Evolutionary conservation across 2,329 filamentous ascomycete species (phyloP).

Genomic region (Thielaviopsis populi): DNA sequence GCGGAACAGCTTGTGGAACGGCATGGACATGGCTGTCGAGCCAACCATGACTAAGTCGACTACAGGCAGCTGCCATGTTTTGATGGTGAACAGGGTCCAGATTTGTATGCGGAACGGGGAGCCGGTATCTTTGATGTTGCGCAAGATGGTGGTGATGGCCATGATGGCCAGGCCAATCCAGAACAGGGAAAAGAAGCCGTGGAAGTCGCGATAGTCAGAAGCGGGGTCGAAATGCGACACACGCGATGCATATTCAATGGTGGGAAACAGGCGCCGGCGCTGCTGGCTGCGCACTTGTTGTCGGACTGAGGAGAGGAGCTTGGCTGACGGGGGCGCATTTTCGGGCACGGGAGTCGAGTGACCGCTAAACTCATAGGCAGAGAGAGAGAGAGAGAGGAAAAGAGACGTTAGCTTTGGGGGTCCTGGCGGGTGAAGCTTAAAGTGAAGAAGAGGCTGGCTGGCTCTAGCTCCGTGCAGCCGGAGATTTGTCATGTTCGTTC

Average conservation of each 20-base stretch:
- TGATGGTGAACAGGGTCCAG: constrained; percentile 75
- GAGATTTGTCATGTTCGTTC: too few relatives aligned
- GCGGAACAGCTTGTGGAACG: constrained; percentile 55
- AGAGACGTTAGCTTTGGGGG: background rate
- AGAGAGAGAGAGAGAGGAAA: background rate
- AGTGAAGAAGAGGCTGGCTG: background rate
- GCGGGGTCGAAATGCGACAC: constrained; percentile 91
- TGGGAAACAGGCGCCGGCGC: constrained; percentile 75
- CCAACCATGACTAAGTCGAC: constrained; percentile 76
- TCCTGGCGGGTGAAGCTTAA: background rate
- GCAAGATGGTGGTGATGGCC: constrained; percentile 84
- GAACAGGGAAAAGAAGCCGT: constrained; percentile 95
- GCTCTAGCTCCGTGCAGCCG: background rate
- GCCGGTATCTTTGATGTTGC: constrained; percentile 88
- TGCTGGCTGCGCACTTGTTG: constrained; percentile 71
- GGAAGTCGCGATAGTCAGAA: constrained; percentile 86
- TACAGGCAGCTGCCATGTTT: constrained; percentile 72
- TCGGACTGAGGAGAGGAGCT: constrained; percentile 70
- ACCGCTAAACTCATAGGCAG: constrained; percentile 38
- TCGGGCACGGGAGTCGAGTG: constrained; percentile 68
- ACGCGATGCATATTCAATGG: constrained; percentile 76
- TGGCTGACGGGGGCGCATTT: constrained; percentile 84
- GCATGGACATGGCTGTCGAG: constrained; percentile 55
- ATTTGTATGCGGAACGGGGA: constrained; percentile 73
- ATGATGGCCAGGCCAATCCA: constrained; percentile 96